phyloP scores from a whole-genome alignment of 2,329 filamentous ascomycete species.

The Aspergillus sp. region DNA sequence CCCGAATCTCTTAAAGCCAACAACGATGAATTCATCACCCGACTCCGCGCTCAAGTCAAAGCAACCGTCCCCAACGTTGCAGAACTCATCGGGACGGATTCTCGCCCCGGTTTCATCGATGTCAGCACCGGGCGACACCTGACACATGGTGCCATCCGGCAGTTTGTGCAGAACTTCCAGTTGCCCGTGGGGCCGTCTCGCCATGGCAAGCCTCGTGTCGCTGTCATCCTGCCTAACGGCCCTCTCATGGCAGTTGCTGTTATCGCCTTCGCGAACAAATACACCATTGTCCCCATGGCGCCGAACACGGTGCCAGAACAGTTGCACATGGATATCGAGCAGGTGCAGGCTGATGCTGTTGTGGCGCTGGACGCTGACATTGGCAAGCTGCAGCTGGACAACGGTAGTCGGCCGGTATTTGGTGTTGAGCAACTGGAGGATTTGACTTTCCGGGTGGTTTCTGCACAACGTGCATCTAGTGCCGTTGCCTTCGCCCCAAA shows the following conservation, averaged over 20 bases:
- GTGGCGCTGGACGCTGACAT: conserved; percentile 34
- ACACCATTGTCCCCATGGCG: conserved; percentile 49
- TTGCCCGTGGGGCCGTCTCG: conserved; percentile 15
- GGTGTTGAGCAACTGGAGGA: conserved; percentile 21
- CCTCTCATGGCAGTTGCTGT: conserved; percentile 47
- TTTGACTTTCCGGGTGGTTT: conserved; percentile 20
- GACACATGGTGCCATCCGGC: conserved; percentile 11
- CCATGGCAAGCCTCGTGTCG: conserved; percentile 37
- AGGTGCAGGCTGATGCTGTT: conserved; percentile 43
- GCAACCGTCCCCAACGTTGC: background rate
- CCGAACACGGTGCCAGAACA: conserved; percentile 45
- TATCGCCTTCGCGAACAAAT: conserved; percentile 45
- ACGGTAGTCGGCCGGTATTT: background rate
- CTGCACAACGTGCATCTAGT: background rate
- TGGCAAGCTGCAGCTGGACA: background rate
- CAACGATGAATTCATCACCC: conserved; percentile 6
- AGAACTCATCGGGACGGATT: conserved; percentile 1
- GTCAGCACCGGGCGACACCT: conserved; percentile 6
- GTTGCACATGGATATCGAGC: conserved; percentile 45
- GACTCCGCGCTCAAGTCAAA: background rate
- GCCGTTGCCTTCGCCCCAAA: conserved; percentile 35
- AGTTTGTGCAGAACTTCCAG: conserved; percentile 16
- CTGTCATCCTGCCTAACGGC: conserved; percentile 49
- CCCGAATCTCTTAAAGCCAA: conserved; percentile 9
- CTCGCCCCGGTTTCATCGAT: conserved; percentile 11